phyloP scores from a whole-genome alignment of 768 basidiomycete species.

The Pleurotus ostreatus region DNA sequence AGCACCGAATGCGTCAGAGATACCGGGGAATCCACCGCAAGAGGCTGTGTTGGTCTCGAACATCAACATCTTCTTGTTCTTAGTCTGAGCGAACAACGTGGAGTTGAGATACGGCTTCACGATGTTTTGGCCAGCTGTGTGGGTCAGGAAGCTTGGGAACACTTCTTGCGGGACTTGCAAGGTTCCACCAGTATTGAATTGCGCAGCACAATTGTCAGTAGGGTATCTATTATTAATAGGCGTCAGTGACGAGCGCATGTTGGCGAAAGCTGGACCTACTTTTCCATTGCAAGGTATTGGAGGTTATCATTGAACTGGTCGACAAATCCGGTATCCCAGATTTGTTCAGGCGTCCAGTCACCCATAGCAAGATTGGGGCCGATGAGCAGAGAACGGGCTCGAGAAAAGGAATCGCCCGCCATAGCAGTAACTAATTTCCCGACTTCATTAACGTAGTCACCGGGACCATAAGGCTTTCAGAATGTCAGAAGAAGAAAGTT shows the following conservation, averaged over 20 bases:
- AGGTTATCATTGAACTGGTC: conserved; percentile 34
- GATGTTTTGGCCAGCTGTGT: conserved; percentile 46
- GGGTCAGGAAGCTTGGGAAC: conserved; percentile 57
- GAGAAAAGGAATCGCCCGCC: conserved; percentile 28
- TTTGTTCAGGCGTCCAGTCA: conserved; percentile 47
- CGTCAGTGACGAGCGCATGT: conserved; percentile 11
- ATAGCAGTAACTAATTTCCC: conserved; percentile 42
- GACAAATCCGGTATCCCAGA: conserved; percentile 55
- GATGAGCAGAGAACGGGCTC: conserved; percentile 44
- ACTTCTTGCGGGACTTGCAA: conserved; percentile 37
- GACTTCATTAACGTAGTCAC: conserved; percentile 54
- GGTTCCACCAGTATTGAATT: conserved; percentile 34
- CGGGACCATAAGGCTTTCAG: conserved; percentile 30
- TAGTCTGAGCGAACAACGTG: conserved; percentile 36
- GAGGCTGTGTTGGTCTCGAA: conserved; percentile 70
- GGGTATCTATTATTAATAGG: conserved; percentile 37
- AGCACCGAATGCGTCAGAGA: conserved; percentile 59
- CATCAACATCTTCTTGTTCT: conserved; percentile 54
- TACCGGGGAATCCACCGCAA: conserved; percentile 65
- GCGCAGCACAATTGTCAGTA: conserved; percentile 56
- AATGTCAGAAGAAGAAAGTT: conserved; percentile 39
- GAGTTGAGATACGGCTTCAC: conserved; percentile 50
- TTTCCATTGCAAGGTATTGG: conserved; percentile 51
- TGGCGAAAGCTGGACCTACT: conserved; percentile 27
- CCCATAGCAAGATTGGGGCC: conserved; percentile 52